A percentile compares a stretch with the other conserved stretches of the same genome.
phyloP scores from a whole-genome alignment of 2,329 filamentous ascomycete species.

The Arthrobotrys conoides region DNA sequence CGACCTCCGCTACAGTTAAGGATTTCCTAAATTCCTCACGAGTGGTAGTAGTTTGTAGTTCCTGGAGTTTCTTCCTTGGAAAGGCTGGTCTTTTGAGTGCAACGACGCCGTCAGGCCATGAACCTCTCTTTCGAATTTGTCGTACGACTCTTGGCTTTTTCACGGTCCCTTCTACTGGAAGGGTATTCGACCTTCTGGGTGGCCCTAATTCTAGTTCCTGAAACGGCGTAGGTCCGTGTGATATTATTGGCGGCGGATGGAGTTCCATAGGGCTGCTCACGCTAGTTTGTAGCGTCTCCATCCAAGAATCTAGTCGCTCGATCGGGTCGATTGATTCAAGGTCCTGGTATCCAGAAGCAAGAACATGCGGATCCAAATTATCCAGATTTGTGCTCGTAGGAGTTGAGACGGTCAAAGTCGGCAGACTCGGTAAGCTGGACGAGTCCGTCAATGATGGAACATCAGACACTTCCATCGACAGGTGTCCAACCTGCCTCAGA shows the following conservation, averaged over 20 bases:
- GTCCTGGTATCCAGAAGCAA: constrained; percentile 54
- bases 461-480: constrained; percentile 46
- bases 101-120: constrained; percentile 49
- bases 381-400: constrained; percentile 36
- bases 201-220: constrained; percentile 16
- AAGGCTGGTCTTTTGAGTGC: constrained; percentile 52
- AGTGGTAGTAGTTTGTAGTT: constrained; percentile 50
- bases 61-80: constrained; percentile 59
- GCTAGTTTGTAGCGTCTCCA: constrained; percentile 36
- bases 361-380: constrained; percentile 48
- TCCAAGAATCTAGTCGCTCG: constrained; percentile 51
- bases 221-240: background rate
- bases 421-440: constrained; percentile 32
- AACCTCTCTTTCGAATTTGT: constrained; percentile 44
- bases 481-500: constrained; percentile 49
- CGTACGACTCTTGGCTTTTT: constrained; percentile 36
- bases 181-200: constrained; percentile 46
- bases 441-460: constrained; percentile 49
- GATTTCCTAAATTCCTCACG: constrained; percentile 55
- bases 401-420: constrained; percentile 32
- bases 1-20: constrained; percentile 34
- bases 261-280: constrained; percentile 51
- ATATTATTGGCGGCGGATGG: constrained; percentile 22
- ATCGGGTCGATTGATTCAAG: constrained; percentile 41
- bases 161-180: constrained; percentile 27